These are phyloP conservation scores for Ceratobasidium papillatum DNA, from an alignment of 1,284 basidiomycete genomes.

Conservation along the genomic window DNA sequence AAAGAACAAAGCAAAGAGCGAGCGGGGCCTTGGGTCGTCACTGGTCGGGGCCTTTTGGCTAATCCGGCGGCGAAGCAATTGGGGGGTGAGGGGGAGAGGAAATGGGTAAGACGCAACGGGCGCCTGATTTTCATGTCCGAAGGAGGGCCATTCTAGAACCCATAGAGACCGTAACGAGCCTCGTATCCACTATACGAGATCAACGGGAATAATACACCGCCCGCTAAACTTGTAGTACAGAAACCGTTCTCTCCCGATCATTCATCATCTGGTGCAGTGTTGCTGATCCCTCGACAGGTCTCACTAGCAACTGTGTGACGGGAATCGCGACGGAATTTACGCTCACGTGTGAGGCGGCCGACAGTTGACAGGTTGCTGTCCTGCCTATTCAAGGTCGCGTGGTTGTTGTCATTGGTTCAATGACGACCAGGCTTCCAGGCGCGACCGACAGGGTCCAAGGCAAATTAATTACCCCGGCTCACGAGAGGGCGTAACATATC, in stretches of 20 bases:
- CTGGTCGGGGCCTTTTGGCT: slow-evolving; percentile 19
- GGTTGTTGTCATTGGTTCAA: slow-evolving; percentile 23
- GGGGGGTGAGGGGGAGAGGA: slow-evolving; percentile 20
- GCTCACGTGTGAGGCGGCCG: slow-evolving; percentile 25
- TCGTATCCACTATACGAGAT: slow-evolving; percentile 22
- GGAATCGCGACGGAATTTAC: slow-evolving; percentile 1
- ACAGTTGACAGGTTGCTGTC: slow-evolving; percentile 28
- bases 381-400: slow-evolving; percentile 6
- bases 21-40: slow-evolving; percentile 12
- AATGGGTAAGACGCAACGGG: slow-evolving; percentile 17
- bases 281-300: slow-evolving; percentile 18
- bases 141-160: slow-evolving; percentile 21
- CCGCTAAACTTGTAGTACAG: slow-evolving; percentile 16
- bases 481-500: neutral
- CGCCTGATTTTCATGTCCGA: slow-evolving; percentile 34
- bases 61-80: slow-evolving; percentile 12
- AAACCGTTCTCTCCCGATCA: slow-evolving; percentile 1
- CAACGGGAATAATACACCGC: slow-evolving; percentile 28
- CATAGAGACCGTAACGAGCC: slow-evolving; percentile 36
- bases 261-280: neutral
- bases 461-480: slow-evolving; percentile 35
- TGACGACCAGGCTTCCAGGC: slow-evolving; percentile 21
- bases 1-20: slow-evolving; percentile 24
- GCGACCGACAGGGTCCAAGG: slow-evolving; percentile 23
- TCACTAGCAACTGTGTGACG: slow-evolving; percentile 33